Conservation (phyloP, 2,329 filamentous ascomycete genomes). For the Thermothelomyces thermophilus region DNA sequence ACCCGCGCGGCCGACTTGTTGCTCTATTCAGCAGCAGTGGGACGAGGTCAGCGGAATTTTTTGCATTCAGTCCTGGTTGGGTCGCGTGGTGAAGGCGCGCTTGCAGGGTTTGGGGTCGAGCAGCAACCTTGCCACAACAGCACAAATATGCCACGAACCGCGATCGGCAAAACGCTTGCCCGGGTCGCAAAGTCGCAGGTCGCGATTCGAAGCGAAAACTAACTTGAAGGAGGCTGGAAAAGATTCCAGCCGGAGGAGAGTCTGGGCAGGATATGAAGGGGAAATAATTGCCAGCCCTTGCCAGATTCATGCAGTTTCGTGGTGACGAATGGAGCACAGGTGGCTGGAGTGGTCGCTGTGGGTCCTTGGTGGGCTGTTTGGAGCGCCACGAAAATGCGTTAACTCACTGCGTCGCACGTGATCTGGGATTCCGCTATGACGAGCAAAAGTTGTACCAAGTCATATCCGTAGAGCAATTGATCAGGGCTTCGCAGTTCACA, state of each 20-base stretch:
- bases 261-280: not conserved
- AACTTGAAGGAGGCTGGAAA: not conserved
- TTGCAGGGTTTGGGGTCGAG: not conserved
- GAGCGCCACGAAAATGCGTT: too few species aligned
- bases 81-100: not conserved
- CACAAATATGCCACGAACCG: not conserved
- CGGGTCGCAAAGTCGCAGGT: not conserved
- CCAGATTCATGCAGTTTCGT: conserved; percentile 1
- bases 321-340: conserved; percentile 6
- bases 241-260: not conserved
- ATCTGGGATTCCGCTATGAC: too few species aligned
- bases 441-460: too few species aligned
- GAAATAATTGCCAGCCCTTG: conserved; percentile 1
- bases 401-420: too few species aligned
- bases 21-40: too few species aligned
- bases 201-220: not conserved
- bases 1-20: too few species aligned
- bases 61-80: too few species aligned
- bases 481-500: too few species aligned
- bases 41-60: too few species aligned
- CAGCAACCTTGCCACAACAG: not conserved
- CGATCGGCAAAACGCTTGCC: not conserved
- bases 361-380: too few species aligned
- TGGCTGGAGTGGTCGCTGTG: not conserved
- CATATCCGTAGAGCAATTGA: too few species aligned